Evolutionary conservation across 768 basidiomycete species (phyloP).

Genomic region (Mycena venus): DNA sequence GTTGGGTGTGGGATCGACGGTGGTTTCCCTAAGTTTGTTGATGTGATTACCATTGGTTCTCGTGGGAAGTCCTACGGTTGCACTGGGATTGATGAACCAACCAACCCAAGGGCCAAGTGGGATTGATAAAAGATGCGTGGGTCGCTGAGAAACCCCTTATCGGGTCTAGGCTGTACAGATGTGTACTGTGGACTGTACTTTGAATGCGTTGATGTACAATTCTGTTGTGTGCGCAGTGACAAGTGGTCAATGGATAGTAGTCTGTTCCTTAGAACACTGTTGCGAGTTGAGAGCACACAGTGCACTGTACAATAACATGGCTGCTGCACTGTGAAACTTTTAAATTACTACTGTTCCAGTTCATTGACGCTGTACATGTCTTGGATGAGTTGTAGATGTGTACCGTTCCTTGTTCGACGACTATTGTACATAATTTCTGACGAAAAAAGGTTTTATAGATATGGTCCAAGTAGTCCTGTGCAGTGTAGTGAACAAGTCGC

Average conservation of each 20-base stretch:
- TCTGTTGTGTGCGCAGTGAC: not conserved
- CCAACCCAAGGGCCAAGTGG: not conserved
- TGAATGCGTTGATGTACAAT: not conserved
- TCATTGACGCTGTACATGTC: not conserved
- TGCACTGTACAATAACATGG: not conserved
- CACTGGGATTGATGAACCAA: not conserved
- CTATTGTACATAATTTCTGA: too few species aligned
- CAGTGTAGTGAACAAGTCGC: too few species aligned
- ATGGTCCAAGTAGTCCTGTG: too few species aligned
- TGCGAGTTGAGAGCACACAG: not conserved
- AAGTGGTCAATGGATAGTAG: not conserved
- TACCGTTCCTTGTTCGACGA: too few species aligned
- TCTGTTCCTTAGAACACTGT: not conserved
- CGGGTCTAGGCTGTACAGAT: not conserved
- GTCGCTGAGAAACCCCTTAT: not conserved
- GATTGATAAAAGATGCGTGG: not conserved
- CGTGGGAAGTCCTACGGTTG: not conserved
- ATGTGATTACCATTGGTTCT: not conserved
- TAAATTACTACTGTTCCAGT: not conserved
- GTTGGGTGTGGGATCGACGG: not conserved
- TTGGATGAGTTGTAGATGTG: not conserved
- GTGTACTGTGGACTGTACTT: not conserved
- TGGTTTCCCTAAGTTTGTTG: not conserved
- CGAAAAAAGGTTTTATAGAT: too few species aligned
- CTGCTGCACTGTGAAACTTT: not conserved